A percentile compares a stretch with the other conserved stretches of the same genome.
Conservation (phyloP, 768 basidiomycete species). For the Russula emetica region DNA sequence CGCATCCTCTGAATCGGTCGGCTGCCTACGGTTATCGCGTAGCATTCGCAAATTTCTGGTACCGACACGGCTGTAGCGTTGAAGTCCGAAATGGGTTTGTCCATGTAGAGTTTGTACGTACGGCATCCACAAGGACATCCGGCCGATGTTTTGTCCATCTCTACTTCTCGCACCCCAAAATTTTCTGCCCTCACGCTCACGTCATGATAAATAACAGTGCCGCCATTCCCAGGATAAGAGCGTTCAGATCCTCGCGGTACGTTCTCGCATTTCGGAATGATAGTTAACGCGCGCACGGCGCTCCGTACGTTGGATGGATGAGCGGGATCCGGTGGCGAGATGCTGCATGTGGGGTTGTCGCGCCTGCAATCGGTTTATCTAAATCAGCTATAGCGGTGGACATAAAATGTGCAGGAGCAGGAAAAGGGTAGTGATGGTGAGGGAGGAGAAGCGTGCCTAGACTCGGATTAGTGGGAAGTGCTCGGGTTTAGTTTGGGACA, state of each 20-base stretch:
- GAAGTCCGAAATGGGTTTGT: background rate
- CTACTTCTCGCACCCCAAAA: too few relatives aligned
- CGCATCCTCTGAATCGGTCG: constrained; percentile 2
- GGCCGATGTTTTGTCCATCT: too few relatives aligned
- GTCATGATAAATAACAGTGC: constrained; percentile 1
- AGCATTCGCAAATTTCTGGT: too few relatives aligned
- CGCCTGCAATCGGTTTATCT: background rate
- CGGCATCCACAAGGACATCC: too few relatives aligned
- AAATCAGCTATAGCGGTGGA: constrained; percentile 2
- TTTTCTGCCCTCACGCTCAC: too few relatives aligned
- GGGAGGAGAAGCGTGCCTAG: background rate
- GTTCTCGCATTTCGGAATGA: background rate
- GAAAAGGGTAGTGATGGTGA: background rate
- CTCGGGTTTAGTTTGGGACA: constrained; percentile 1
- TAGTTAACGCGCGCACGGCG: constrained; percentile 5
- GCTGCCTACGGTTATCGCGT: background rate
- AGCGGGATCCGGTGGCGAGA: background rate
- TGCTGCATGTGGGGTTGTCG: background rate
- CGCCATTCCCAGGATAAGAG: constrained; percentile 2
- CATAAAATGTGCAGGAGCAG: background rate
- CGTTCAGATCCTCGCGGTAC: constrained; percentile 10
- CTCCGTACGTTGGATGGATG: background rate
- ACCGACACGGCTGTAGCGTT: too few relatives aligned
- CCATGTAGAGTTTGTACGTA: too few relatives aligned
- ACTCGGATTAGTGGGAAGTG: background rate